Base-by-base conservation (phyloP, 768 basidiomycete species). In the Strobilomyces confusus region DNA sequence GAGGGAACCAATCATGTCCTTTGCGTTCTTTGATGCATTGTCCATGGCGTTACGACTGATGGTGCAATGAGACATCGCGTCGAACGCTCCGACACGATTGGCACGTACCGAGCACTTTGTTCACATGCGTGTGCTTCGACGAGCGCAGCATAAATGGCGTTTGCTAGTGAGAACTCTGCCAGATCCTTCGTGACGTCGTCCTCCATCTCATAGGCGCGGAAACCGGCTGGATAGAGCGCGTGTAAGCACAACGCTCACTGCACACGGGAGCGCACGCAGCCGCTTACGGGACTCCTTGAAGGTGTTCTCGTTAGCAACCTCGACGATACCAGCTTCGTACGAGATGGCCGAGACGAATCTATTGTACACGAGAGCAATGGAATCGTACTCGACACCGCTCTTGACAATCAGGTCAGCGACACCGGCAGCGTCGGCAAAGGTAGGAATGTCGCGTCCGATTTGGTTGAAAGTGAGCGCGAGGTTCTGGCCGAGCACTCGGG, bases 1-100 rank as follows among this genome's bases (percentile, higher is more conserved):
- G 46, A 98, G 79, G 42, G 77, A 72, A 56, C 73, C 73, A 66
- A 98, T 95, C 94, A 98, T 97, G 74, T 95, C 94, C 32, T 75
- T 76, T 53, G 97, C 97, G 72, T 99, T 98, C 85, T 99, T 99
- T 60, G 95, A 93, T 44, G 95, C 95, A 68, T 93, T 98, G 83
- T 98, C 97, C 97, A 99, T 99, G 66, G 97, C 97, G 62, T 95
- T 98, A 62, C 95, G 88, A 72, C 95, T 63, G 52, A 51, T 20
- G 38, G 29, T 14, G 29, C 9, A 13, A 45, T 56, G 36, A 57
- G 37, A 45, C 6, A 11, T 26, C 11, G 12, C 9, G 20, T 17
- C 25, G 2, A 34, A 23, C 30, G 4, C 9, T 26, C 25, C 3
- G 3, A 26, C 22, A 20, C 1, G 17, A 13, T 26, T 34, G 12